Evolutionary conservation across 2,329 filamentous ascomycete genomes (phyloP).

Genomic region (Fusarium nodosum): DNA sequence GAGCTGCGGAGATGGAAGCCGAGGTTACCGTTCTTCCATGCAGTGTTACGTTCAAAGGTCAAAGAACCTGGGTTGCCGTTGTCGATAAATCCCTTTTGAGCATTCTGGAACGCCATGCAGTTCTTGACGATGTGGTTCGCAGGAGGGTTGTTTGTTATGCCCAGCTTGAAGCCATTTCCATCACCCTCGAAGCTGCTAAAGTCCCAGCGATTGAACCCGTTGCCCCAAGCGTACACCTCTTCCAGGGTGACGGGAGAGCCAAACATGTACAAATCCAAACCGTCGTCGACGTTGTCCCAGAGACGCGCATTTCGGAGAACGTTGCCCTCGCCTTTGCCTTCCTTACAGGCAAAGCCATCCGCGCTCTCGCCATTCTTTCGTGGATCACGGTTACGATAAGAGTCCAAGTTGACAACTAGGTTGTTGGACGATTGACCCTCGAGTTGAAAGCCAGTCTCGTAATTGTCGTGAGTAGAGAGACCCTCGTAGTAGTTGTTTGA

Average conservation of each 20-base stretch:
- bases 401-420: slow-evolving; percentile 59
- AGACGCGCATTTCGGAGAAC: slow-evolving; percentile 60
- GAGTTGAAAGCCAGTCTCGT: slow-evolving; percentile 57
- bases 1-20: slow-evolving; percentile 45
- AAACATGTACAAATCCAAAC: slow-evolving; percentile 55
- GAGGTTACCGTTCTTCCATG: slow-evolving; percentile 59
- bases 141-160: slow-evolving; percentile 54
- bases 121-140: slow-evolving; percentile 61
- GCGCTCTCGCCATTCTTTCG: slow-evolving; percentile 66
- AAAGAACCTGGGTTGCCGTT: slow-evolving; percentile 60
- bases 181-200: slow-evolving; percentile 61
- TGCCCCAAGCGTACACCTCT: slow-evolving; percentile 62
- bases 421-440: slow-evolving; percentile 54
- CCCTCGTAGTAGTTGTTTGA: slow-evolving; percentile 56
- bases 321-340: slow-evolving; percentile 62
- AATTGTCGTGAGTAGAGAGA: slow-evolving; percentile 56
- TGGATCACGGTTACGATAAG: slow-evolving; percentile 61
- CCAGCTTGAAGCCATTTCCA: slow-evolving; percentile 64
- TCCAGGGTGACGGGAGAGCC: slow-evolving; percentile 59
- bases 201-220: slow-evolving; percentile 61
- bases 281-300: slow-evolving; percentile 66
- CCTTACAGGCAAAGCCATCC: slow-evolving; percentile 64
- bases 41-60: slow-evolving; percentile 59
- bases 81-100: slow-evolving; percentile 61
- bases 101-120: slow-evolving; percentile 61